These are phyloP conservation scores for Epichloe hybrida DNA, from an alignment of 2,329 filamentous ascomycete species.

Conservation along the genomic window DNA sequence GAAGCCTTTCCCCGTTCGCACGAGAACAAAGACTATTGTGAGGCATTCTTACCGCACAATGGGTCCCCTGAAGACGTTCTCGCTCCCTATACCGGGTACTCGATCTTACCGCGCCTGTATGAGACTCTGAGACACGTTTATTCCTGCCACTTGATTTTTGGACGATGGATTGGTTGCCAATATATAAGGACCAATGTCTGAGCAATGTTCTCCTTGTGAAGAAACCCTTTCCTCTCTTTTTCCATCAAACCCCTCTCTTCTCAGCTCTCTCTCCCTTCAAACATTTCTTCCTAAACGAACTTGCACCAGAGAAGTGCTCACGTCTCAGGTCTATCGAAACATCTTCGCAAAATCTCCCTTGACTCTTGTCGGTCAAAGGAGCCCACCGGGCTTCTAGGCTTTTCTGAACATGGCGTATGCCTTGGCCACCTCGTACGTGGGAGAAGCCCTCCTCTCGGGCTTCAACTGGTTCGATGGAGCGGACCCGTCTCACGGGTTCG, in stretches of 20 bases:
- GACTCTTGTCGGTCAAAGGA: neutral
- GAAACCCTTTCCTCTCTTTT: slow-evolving; percentile 1
- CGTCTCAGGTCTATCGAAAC: too few relatives aligned
- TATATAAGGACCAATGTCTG: slow-evolving; percentile 6
- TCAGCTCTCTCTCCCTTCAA: neutral
- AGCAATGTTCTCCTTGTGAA: neutral
- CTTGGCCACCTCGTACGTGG: slow-evolving; percentile 28
- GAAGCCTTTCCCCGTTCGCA: neutral
- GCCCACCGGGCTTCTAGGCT: neutral
- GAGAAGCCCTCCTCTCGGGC: slow-evolving; percentile 28
- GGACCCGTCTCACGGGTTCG: slow-evolving; percentile 56
- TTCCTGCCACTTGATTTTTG: slow-evolving; percentile 4
- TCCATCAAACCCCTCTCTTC: neutral
- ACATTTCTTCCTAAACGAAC: neutral
- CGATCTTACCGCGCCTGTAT: neutral
- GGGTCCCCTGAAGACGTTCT: neutral
- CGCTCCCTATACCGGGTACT: neutral
- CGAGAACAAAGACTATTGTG: slow-evolving; percentile 3
- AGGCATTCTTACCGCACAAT: neutral
- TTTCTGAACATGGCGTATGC: slow-evolving; percentile 23
- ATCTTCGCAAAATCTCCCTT: neutral
- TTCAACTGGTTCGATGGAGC: slow-evolving; percentile 36
- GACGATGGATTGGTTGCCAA: neutral
- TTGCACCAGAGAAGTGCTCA: too few relatives aligned
- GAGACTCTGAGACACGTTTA: neutral